Evolutionary conservation across 2,329 filamentous ascomycete genomes (phyloP).

Genomic region (Aspergillus spinulosporus): DNA sequence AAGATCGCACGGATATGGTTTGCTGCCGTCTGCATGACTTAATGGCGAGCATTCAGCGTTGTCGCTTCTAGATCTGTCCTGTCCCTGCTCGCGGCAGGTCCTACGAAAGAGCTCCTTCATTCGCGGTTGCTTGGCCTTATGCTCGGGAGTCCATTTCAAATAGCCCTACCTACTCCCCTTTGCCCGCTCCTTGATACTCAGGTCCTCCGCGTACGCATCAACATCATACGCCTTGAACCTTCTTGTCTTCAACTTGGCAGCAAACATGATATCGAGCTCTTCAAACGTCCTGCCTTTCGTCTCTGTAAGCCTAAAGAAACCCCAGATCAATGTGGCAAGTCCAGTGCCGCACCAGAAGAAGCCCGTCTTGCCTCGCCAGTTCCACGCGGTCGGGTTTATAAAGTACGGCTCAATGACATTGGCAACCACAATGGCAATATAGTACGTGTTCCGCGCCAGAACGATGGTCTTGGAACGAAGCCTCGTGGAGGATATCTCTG

Average conservation of each 20-base stretch:
- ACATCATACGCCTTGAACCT: slow-evolving; percentile 13
- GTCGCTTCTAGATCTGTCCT: too few species aligned
- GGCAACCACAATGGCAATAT: slow-evolving; percentile 51
- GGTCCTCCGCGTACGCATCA: slow-evolving; percentile 14
- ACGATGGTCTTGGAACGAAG: slow-evolving; percentile 59
- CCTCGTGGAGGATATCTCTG: slow-evolving; percentile 56
- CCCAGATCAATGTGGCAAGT: slow-evolving; percentile 39
- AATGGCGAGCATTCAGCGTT: too few species aligned
- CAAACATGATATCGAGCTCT: slow-evolving; percentile 22
- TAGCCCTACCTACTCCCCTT: neutral
- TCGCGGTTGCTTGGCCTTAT: too few species aligned
- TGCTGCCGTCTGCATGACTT: too few species aligned
- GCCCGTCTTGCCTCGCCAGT: slow-evolving; percentile 42
- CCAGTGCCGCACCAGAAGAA: slow-evolving; percentile 46
- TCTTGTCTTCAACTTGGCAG: slow-evolving; percentile 8
- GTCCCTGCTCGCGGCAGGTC: too few species aligned
- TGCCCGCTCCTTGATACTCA: slow-evolving; percentile 13
- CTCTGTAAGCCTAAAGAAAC: slow-evolving; percentile 45
- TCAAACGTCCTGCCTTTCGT: slow-evolving; percentile 24
- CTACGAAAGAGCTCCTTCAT: too few species aligned
- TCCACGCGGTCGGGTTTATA: slow-evolving; percentile 35
- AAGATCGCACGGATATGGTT: too few species aligned
- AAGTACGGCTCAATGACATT: slow-evolving; percentile 42
- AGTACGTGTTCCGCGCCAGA: slow-evolving; percentile 54
- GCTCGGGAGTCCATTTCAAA: neutral